Base-by-base conservation (phyloP, 2,329 filamentous ascomycete genomes). In the Talaromyces sp. region DNA sequence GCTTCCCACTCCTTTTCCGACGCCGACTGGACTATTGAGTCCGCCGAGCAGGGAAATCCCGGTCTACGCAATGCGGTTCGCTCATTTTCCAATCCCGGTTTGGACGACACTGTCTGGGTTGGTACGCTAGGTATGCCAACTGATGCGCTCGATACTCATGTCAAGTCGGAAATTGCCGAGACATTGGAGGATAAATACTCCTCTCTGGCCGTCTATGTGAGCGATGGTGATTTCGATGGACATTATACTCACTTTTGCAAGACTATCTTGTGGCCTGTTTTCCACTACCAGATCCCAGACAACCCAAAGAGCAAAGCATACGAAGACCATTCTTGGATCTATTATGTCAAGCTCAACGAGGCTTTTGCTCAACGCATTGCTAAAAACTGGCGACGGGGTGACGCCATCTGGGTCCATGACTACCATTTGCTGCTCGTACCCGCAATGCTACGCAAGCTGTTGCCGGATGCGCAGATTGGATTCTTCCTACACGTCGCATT, bases 281-380 rank as follows among this genome's bases (percentile, higher is more conserved):
- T 98, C 76, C 93, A 98, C 77, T 98, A 98, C 75, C 93, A 97
- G 76, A 96, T 98, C 64, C 95, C 93, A 0, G 95, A 98, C 73
- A 96, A 96, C 73, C 93, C 93, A 28, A 96, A 96, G 82, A 97
- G 92, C 85, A 98, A 98, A 76, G 93, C 93, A 0, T 98, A 96
- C 75, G 90, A 96, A 75, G 93, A 98, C 69, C 93, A 98, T 76
- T 97, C 93, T 0, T 98, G 93, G 92, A 85, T 92, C 68, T 96
- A 91, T 80, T 98, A 98, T 71, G 89, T 92, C 72, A 91, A 91
- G 60, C 84, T 97, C 72, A 97, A 97, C 78, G 89, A 95, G 75
- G 91, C 89, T 2, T 97, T 98, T 77, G 93, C 93, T 35, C 90
- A 97, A 73, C 89, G 88, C 73, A 92, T 98, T 63, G 82, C 96